phyloP scores from a whole-genome alignment of 371 early-diverging fungal species.

The Rhizopus stolonifer region DNA sequence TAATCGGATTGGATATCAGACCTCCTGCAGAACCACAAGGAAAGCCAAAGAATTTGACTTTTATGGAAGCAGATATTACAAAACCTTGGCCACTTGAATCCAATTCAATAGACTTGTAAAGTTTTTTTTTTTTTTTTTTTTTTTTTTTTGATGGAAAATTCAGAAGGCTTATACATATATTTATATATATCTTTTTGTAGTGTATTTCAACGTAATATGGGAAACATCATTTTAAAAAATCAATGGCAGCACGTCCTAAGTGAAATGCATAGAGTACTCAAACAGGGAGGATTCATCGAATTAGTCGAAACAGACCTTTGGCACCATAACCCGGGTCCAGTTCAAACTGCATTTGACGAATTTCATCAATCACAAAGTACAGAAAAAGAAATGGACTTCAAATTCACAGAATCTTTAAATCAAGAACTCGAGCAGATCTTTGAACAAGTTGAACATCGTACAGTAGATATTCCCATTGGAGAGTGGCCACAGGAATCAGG shows the following conservation, averaged over 20 bases:
- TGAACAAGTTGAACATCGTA: conserved; percentile 23
- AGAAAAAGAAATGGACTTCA: conserved; percentile 35
- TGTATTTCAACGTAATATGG: conserved; percentile 47
- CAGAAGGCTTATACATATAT: no score
- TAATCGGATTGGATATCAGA: conserved; percentile 55
- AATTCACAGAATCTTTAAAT: conserved; percentile 27
- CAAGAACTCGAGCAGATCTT: conserved; percentile 23
- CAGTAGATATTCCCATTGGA: conserved; percentile 46
- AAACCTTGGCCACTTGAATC: conserved; percentile 39
- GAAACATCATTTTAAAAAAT: conserved; percentile 30
- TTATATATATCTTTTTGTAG: conserved; percentile 25
- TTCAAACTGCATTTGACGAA: conserved; percentile 45
- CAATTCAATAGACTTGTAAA: conserved; percentile 47
- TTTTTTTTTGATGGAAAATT: no score
- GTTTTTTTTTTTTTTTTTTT: no score
- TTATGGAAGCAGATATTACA: conserved; percentile 34
- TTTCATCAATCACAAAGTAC: conserved; percentile 36
- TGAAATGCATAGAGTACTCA: conserved; percentile 42
- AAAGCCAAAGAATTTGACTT: conserved; percentile 39
- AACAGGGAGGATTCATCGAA: conserved; percentile 48
- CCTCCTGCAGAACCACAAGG: conserved; percentile 36
- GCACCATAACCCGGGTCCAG: conserved; percentile 51
- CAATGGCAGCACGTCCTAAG: conserved; percentile 37
- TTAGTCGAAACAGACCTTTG: conserved; percentile 41
- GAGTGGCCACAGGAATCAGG: conserved; percentile 50